A percentile compares a stretch with the other conserved stretches of the same genome.
phyloP scores from a whole-genome alignment of 805 yeast species.

The Candida germanica region DNA sequence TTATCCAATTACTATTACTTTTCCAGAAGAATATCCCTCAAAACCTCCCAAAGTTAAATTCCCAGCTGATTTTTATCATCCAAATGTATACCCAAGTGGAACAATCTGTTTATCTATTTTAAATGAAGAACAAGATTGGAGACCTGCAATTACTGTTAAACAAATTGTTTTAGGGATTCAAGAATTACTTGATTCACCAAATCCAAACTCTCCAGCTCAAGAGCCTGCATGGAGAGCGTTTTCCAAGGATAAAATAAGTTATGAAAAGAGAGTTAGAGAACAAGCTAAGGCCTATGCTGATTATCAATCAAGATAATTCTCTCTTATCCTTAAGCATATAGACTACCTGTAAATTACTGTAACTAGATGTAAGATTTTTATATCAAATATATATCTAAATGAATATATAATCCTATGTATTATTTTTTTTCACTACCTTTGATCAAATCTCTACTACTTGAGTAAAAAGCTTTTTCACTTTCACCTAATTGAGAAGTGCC shows the following conservation, averaged over 20 bases:
- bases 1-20: slow-evolving; percentile 75
- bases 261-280: slow-evolving; percentile 73
- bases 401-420: slow-evolving; percentile 1
- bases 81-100: slow-evolving; percentile 96
- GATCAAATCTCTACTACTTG: slow-evolving; percentile 51
- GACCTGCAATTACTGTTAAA: slow-evolving; percentile 91
- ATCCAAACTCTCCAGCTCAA: slow-evolving; percentile 95
- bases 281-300: slow-evolving; percentile 74
- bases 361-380: neutral
- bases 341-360: slow-evolving; percentile 8
- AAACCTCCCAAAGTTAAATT: slow-evolving; percentile 94
- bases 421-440: slow-evolving; percentile 27
- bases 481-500: slow-evolving; percentile 75
- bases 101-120: slow-evolving; percentile 90
- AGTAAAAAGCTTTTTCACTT: slow-evolving; percentile 30
- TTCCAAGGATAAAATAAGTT: slow-evolving; percentile 61
- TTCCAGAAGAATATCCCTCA: slow-evolving; percentile 92
- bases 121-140: slow-evolving; percentile 96
- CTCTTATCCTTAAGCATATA: neutral
- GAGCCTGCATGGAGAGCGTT: slow-evolving; percentile 94
- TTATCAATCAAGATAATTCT: slow-evolving; percentile 7
- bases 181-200: slow-evolving; percentile 84
- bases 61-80: slow-evolving; percentile 90
- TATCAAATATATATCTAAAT: slow-evolving; percentile 1
- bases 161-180: slow-evolving; percentile 91